phyloP scores from a whole-genome alignment of 2,329 filamentous ascomycete species.

The Talaromyces sp. region DNA sequence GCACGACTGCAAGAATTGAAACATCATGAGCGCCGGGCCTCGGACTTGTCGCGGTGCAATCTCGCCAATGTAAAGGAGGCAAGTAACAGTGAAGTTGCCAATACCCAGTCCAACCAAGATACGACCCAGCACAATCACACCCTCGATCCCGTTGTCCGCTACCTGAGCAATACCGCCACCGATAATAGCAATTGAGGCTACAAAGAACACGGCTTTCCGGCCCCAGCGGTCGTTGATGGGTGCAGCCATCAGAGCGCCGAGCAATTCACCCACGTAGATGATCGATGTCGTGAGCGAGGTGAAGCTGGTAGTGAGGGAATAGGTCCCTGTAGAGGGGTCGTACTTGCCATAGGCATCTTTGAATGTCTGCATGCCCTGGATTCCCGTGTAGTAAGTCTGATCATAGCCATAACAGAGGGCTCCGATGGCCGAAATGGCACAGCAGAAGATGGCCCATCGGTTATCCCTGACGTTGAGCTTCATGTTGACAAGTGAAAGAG shows the following conservation, averaged over 20 bases:
- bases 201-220: slow-evolving; percentile 30
- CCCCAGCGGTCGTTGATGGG: slow-evolving; percentile 35
- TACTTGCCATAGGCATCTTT: slow-evolving; percentile 21
- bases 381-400: slow-evolving; percentile 25
- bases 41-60: slow-evolving; percentile 22
- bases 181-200: slow-evolving; percentile 29
- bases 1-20: slow-evolving; percentile 25
- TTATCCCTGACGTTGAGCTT: slow-evolving; percentile 17
- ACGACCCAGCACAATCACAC: slow-evolving; percentile 23
- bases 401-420: slow-evolving; percentile 26
- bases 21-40: slow-evolving; percentile 24
- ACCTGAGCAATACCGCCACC: slow-evolving; percentile 25
- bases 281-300: slow-evolving; percentile 32
- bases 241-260: slow-evolving; percentile 30
- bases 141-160: slow-evolving; percentile 13
- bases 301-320: slow-evolving; percentile 19
- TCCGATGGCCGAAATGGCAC: slow-evolving; percentile 22
- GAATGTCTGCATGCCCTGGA: slow-evolving; percentile 23
- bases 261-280: slow-evolving; percentile 37
- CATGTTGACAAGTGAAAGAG: background rate
- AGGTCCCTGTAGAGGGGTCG: slow-evolving; percentile 14
- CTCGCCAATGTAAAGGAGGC: slow-evolving; percentile 28
- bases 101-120: slow-evolving; percentile 25
- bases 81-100: slow-evolving; percentile 28
- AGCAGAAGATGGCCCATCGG: slow-evolving; percentile 22